Evolutionary conservation across 805 yeast genomes (phyloP), one percentile per base, ranked within the genome.

Genomic region (Yarrowia divulgata): DNA sequence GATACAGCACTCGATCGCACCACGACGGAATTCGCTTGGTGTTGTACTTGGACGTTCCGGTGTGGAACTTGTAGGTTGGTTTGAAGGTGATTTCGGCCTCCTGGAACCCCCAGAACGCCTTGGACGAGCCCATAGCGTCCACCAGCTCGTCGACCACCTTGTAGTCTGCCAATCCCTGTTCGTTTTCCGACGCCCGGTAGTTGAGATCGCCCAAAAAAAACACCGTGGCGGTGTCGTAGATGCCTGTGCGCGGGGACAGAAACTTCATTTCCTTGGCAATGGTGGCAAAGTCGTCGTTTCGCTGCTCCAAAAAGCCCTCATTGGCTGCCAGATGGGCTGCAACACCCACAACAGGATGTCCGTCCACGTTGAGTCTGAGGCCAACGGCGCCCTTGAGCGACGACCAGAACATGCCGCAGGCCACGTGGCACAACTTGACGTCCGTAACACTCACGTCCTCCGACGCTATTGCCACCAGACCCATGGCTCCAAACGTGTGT

Each of bases 121-220:
- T 81, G 0, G 84, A 84, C 0, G 80, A 74, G 1, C 76, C 73
- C 62, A 82, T 77, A 3, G 84, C 83, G 1, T 73, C 62, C 1
- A 80, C 77, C 49, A 89, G 79, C 74, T 89, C 92, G 75, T 89
- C 92, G 37, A 71, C 67, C 8, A 68, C 67, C 73, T 74, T 4
- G 77, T 75, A 39, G 71, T 70, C 10, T 72, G 73, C 70, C 7
- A 77, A 69, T 18, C 80, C 76, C 60, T 74, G 74, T n/a, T 68
- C 71, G 10, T 71, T 60, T 6, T 73, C 69, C 2, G 71, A 63
- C 19, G 89, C 84, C 54, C 98, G 81, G 77, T 90, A 93, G 76
- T 93, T 93, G 73, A 93, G 80, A 77, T 93, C 98, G 0, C 98
- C 98, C 82, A 91, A 79, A 67, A 93, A 77, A 74, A 93, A 89